phyloP scores from a whole-genome alignment of 768 basidiomycete species.

The Dendrothele bispora region DNA sequence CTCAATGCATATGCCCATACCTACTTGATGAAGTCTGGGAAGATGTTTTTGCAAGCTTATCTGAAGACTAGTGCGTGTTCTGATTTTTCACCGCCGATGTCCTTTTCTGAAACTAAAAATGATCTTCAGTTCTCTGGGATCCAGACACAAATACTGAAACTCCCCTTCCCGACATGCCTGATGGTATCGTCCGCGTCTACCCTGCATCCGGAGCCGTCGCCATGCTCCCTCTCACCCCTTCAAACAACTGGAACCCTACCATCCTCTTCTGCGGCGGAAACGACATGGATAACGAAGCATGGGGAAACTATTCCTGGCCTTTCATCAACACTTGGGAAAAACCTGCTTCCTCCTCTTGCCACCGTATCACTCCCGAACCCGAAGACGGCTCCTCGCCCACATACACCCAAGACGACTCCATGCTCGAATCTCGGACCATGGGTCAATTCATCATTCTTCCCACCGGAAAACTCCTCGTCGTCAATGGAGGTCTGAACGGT shows the following conservation, averaged over 20 bases:
- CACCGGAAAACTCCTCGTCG: conserved; percentile 71
- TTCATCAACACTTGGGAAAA: conserved; percentile 71
- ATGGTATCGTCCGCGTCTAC: conserved; percentile 75
- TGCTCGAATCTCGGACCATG: conserved; percentile 82
- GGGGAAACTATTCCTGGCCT: conserved; percentile 77
- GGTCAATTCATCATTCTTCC: conserved; percentile 88
- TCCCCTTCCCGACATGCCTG: conserved; percentile 71
- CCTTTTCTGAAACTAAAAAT: conserved; percentile 11
- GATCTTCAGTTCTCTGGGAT: conserved; percentile 47
- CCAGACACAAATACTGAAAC: conserved; percentile 56
- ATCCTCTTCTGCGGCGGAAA: conserved; percentile 91
- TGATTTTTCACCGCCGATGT: conserved; percentile 6
- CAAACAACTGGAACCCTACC: conserved; percentile 84
- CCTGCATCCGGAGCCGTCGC: conserved; percentile 87
- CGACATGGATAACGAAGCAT: conserved; percentile 68
- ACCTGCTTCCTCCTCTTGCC: conserved; percentile 72
- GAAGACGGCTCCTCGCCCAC: conserved; percentile 56
- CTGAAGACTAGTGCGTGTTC: conserved; percentile 62
- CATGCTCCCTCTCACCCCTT: conserved; percentile 92
- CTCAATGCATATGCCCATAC: conserved; percentile 77
- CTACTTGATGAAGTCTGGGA: conserved; percentile 74
- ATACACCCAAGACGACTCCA: conserved; percentile 73
- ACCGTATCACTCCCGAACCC: conserved; percentile 86
- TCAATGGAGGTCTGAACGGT: conserved; percentile 84
- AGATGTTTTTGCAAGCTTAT: conserved; percentile 83